Conservation (phyloP, 345 rosid species). For the Citrus inodora region DNA sequence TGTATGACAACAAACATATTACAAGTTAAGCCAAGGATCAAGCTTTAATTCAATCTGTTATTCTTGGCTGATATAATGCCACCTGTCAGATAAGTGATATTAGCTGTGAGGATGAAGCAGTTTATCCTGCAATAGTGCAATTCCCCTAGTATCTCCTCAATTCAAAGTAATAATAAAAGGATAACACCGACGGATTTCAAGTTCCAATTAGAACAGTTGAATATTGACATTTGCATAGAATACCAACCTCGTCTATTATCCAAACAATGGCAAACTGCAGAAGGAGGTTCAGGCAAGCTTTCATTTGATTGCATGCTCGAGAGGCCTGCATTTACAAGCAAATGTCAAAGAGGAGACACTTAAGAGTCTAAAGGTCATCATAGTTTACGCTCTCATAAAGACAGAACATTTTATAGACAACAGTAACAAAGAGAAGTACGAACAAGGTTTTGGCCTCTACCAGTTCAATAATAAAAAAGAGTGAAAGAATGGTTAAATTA, state of each 20-base stretch:
- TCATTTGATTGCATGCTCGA: background rate
- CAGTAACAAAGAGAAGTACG: background rate
- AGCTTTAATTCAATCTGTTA: background rate
- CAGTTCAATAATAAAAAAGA: background rate
- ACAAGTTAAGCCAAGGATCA: background rate
- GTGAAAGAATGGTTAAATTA: background rate
- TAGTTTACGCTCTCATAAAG: background rate
- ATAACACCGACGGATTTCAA: background rate
- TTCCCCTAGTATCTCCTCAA: background rate
- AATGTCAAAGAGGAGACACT: background rate
- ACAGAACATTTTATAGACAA: background rate
- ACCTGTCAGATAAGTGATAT: background rate
- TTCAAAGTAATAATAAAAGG: background rate
- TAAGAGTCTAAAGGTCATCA: background rate
- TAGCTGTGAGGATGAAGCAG: background rate
- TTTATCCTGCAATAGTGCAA: background rate
- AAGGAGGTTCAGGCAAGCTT: background rate
- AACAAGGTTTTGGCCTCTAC: background rate
- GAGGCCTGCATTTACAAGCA: slow-evolving; percentile 1
- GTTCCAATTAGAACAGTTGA: background rate
- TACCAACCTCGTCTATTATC: background rate
- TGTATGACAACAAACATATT: background rate
- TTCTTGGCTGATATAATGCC: background rate
- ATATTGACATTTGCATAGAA: background rate
- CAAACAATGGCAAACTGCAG: background rate